Percentiles rank a stretch among this genome's conserved stretches.
These are phyloP conservation scores for Fusarium tuaranense DNA, from an alignment of 2,329 filamentous ascomycete species.

Conservation along the genomic window DNA sequence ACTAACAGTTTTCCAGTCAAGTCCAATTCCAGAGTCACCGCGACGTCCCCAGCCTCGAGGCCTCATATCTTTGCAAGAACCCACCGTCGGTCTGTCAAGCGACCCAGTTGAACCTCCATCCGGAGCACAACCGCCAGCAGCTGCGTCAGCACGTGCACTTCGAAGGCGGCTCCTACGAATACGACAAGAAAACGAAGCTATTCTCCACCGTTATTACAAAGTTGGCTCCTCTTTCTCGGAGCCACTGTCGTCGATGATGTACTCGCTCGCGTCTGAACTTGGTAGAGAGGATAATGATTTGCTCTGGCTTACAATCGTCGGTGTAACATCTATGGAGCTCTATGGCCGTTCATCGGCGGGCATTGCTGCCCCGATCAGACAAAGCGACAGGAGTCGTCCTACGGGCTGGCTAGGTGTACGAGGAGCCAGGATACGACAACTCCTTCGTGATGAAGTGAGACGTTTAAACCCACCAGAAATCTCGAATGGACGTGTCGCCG, in stretches of 20 bases:
- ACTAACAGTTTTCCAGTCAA: conserved; percentile 61
- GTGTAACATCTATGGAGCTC: conserved; percentile 92
- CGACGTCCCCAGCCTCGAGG: conserved; percentile 70
- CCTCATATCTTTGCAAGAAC: conserved; percentile 66
- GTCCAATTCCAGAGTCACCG: conserved; percentile 74
- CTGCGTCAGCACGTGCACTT: conserved; percentile 77
- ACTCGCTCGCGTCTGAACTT: conserved; percentile 92
- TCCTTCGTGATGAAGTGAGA: conserved; percentile 92
- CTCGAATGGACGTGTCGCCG: conserved; percentile 69
- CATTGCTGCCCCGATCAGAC: conserved; percentile 70
- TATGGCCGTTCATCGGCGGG: conserved; percentile 89
- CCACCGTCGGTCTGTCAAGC: conserved; percentile 60
- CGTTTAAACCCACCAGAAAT: conserved; percentile 86
- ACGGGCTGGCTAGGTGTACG: conserved; percentile 86
- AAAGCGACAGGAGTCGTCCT: conserved; percentile 65
- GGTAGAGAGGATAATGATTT: conserved; percentile 97
- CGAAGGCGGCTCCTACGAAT: conserved; percentile 80
- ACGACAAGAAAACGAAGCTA: conserved; percentile 79
- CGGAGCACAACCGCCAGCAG: conserved; percentile 68
- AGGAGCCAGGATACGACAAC: conserved; percentile 84
- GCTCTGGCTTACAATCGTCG: conserved; percentile 94
- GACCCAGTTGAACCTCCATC: conserved; percentile 66
- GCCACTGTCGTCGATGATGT: conserved; percentile 93
- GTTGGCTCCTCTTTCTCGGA: conserved; percentile 93
- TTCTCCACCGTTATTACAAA: conserved; percentile 86